Evolutionary conservation across 1,284 basidiomycete genomes (phyloP).

Genomic region (Schizophyllum amplum): DNA sequence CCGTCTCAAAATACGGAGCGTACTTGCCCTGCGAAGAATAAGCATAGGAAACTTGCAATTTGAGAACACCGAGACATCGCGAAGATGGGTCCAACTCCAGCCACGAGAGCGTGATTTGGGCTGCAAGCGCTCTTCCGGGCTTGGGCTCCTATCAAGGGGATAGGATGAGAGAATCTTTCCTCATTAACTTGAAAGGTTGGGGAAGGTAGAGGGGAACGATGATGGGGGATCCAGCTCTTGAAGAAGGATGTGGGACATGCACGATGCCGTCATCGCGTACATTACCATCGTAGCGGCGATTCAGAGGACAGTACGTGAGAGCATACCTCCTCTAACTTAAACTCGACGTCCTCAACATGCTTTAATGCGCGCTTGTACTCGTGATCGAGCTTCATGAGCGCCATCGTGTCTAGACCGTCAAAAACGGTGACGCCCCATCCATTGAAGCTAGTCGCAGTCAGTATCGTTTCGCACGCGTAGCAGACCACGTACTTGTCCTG

Average conservation of each 20-base stretch:
- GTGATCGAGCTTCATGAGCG: conserved; percentile 76
- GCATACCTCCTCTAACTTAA: conserved; percentile 35
- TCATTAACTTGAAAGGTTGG: not conserved
- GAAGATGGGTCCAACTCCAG: not conserved
- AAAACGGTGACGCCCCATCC: conserved; percentile 84
- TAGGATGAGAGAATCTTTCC: not conserved
- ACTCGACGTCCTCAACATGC: conserved; percentile 62
- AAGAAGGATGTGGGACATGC: not conserved
- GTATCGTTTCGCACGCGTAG: not conserved
- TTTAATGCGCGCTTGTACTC: conserved; percentile 71
- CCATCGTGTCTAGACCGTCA: conserved; percentile 83
- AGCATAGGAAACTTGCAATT: not conserved
- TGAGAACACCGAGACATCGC: not conserved
- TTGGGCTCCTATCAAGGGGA: not conserved
- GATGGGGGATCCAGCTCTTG: not conserved
- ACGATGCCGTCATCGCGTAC: no score
- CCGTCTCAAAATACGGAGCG: conserved; percentile 76
- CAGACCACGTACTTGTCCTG: conserved; percentile 41
- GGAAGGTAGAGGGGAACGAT: not conserved
- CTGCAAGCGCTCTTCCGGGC: not conserved
- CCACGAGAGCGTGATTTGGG: not conserved
- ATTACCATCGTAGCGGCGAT: no score
- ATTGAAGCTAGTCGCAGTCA: conserved; percentile 48
- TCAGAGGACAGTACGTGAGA: no score
- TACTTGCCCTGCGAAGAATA: conserved; percentile 20